A percentile compares a stretch with the other conserved stretches of the same genome.
Evolutionary conservation across 768 basidiomycete genomes (phyloP).

Genomic region (Podaxis pistillaris): DNA sequence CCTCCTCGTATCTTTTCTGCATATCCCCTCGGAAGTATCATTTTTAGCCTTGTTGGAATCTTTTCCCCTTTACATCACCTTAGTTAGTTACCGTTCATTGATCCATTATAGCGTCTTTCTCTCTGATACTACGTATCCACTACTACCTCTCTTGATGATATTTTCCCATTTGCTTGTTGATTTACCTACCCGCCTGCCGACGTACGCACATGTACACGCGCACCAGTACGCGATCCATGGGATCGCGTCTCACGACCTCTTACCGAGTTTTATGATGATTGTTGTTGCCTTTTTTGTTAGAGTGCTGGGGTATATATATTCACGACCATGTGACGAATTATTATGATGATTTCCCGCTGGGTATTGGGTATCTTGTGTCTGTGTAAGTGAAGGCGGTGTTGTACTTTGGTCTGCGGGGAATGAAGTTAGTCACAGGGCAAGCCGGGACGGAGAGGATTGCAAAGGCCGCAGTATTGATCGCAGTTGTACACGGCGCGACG

Average conservation of each 20-base stretch:
- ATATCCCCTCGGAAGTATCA: background rate
- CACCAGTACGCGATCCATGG: background rate
- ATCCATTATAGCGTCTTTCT: background rate
- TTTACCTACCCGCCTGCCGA: background rate
- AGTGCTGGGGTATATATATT: background rate
- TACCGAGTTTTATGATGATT: background rate
- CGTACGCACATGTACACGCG: too few species aligned
- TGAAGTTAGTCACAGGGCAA: too few species aligned
- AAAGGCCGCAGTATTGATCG: background rate
- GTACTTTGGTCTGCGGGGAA: background rate
- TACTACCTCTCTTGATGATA: background rate
- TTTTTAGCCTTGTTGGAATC: background rate
- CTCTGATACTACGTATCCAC: background rate
- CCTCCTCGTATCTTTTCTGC: background rate
- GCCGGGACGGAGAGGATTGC: too few species aligned
- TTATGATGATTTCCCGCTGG: background rate
- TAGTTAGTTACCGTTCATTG: background rate
- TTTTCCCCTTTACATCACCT: background rate
- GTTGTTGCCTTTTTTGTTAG: background rate
- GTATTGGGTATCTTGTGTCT: background rate
- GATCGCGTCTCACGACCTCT: background rate
- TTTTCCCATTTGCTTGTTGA: background rate
- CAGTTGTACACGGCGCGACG: background rate
- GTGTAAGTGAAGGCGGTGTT: background rate
- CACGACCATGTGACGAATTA: background rate